Conservation (phyloP, 768 basidiomycete genomes). For the Hygrocybe coccinea region DNA sequence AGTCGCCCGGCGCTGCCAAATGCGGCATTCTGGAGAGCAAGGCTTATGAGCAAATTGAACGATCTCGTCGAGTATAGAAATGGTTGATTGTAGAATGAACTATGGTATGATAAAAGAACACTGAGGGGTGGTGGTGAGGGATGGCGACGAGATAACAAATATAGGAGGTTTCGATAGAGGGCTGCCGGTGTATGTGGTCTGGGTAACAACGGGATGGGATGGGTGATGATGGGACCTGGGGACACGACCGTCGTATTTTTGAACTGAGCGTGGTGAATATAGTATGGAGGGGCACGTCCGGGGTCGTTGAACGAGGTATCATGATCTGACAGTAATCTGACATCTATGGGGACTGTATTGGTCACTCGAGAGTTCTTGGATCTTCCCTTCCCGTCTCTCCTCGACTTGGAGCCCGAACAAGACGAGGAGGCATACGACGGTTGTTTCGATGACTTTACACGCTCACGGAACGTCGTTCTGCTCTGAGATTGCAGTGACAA, state of each 20-base stretch:
- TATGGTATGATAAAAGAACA: constrained; percentile 48
- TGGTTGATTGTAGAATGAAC: constrained; percentile 23
- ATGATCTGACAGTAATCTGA: constrained; percentile 6
- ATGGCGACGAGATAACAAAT: constrained; percentile 29
- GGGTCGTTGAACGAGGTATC: constrained; percentile 26
- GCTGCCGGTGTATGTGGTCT: constrained; percentile 26
- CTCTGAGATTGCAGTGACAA: no score
- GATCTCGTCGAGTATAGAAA: constrained; percentile 38
- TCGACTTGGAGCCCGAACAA: no score
- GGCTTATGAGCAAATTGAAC: constrained; percentile 41
- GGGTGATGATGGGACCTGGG: neutral
- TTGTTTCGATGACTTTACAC: no score
- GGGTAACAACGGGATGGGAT: constrained; percentile 16
- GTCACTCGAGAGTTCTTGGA: neutral
- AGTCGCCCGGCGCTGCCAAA: constrained; percentile 45
- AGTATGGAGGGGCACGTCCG: constrained; percentile 14
- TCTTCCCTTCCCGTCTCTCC: no score
- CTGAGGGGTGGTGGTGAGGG: constrained; percentile 29
- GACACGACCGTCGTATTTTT: constrained; percentile 8
- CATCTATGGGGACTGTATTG: neutral
- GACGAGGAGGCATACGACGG: no score
- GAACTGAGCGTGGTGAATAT: constrained; percentile 11
- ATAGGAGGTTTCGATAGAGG: constrained; percentile 42
- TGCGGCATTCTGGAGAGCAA: constrained; percentile 49
- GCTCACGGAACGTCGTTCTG: no score